phyloP scores from a whole-genome alignment of 2,329 filamentous ascomycete genomes.

The Aspergillus luchuensis region DNA sequence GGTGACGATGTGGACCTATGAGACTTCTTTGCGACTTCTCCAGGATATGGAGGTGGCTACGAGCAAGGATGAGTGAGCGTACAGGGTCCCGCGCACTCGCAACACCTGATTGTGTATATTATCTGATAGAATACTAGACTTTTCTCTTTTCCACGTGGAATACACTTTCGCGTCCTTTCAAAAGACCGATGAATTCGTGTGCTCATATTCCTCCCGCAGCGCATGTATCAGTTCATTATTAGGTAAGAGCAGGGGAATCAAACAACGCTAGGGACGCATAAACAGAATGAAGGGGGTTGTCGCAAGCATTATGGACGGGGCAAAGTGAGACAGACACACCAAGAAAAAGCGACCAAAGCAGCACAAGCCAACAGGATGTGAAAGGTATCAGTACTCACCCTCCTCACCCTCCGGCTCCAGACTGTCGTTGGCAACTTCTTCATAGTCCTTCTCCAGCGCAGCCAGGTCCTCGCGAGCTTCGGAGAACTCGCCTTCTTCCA shows the following conservation, averaged over 20 bases:
- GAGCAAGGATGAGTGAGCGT: slow-evolving; percentile 7
- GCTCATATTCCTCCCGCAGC: slow-evolving; percentile 11
- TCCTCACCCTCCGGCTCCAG: slow-evolving; percentile 63
- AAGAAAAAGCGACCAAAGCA: slow-evolving; percentile 21
- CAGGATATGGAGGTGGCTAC: slow-evolving; percentile 38
- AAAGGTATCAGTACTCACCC: slow-evolving; percentile 34
- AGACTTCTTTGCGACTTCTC: slow-evolving; percentile 68
- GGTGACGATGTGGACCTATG: slow-evolving; percentile 94
- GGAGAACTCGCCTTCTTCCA: slow-evolving; percentile 89
- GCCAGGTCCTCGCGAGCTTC: slow-evolving; percentile 85
- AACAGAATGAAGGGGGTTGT: slow-evolving; percentile 30
- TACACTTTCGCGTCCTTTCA: background rate
- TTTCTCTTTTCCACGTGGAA: background rate
- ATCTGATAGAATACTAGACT: slow-evolving; percentile 2
- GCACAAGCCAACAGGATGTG: background rate
- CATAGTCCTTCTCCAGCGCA: slow-evolving; percentile 82
- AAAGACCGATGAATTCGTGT: slow-evolving; percentile 9
- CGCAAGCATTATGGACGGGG: slow-evolving; percentile 20
- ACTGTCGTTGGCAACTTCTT: slow-evolving; percentile 75
- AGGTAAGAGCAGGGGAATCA: slow-evolving; percentile 8
- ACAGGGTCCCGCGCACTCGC: background rate
- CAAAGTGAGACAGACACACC: slow-evolving; percentile 18
- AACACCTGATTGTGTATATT: slow-evolving; percentile 12
- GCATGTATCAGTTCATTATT: slow-evolving; percentile 11
- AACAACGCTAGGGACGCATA: slow-evolving; percentile 23